Base-by-base conservation (phyloP, 2,329 filamentous ascomycete species). In the Microdochium nivale region DNA sequence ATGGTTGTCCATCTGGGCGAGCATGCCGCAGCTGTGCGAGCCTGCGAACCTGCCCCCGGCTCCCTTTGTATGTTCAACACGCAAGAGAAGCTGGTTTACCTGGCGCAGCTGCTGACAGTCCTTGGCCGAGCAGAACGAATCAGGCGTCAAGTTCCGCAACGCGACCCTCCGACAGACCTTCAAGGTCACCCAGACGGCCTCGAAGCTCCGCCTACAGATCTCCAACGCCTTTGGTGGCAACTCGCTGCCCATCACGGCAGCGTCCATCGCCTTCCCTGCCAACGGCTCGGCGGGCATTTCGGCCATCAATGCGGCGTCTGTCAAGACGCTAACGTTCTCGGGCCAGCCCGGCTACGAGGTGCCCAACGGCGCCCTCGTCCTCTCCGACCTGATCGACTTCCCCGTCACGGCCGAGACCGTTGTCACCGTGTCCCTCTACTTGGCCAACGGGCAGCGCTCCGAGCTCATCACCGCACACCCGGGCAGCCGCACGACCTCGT, bases 21-120 rank as follows among this genome's bases (percentile, higher is more conserved):
- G 77, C 2, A 84, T 84, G 81, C 81, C 81, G 0, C 80, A 84
- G 60, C 67, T 83, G 52, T 79, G 77, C 2, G 82, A 85, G 64
- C 74, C 74, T 2, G 67, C 66, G 7, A 84, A 85, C 57, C 65
- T 86, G 2, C 81, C 81, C 16, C 74, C 75, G 1, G 59, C 70
- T 3, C 78, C 79, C 25, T 85, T 80, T 63, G 77, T 76, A 64
- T 62, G 72, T 67, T 48, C 32, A 16, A 27, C 16, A 23, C 8
- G 32, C 16, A 23, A 33, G 14, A 21, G 3, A n/a, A 40, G 14
- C 3, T n/a, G 3, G 9, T 9, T 2, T 14, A 27, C 4, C 7
- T 40, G 19, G 16, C 51, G 32, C 25, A 16, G 52, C 24, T 50
- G 7, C 13, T 48, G 37, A 19, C 50, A 48, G 51, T 61, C 46